Evolutionary conservation across 1,284 basidiomycete genomes (phyloP).

Genomic region (Cryptococcus maquisensis): DNA sequence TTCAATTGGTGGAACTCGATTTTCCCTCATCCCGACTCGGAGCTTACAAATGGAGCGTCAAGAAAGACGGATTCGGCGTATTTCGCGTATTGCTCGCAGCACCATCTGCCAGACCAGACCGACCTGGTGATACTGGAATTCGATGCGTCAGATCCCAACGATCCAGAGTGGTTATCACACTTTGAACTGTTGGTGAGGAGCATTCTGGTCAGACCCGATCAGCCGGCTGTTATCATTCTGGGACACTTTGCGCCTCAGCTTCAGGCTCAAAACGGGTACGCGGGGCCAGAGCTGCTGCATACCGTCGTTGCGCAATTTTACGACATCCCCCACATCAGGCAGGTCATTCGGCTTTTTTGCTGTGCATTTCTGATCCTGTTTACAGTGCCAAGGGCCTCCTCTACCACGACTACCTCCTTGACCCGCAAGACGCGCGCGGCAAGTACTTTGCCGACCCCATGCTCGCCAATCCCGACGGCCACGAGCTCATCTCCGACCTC

Average conservation of each 20-base stretch:
- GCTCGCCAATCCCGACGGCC: constrained; percentile 70
- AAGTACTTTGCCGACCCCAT: constrained; percentile 73
- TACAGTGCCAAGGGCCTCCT: constrained; percentile 70
- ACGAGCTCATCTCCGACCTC: constrained; percentile 77
- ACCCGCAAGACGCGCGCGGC: constrained; percentile 63
- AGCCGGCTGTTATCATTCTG: constrained; percentile 82
- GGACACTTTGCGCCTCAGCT: constrained; percentile 87
- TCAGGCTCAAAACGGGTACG: constrained; percentile 70
- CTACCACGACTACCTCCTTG: constrained; percentile 72
- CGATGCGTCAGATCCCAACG: constrained; percentile 76
- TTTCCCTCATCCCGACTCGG: constrained; percentile 89
- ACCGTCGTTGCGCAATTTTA: constrained; percentile 87
- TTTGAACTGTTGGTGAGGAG: constrained; percentile 88
- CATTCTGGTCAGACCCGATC: constrained; percentile 76
- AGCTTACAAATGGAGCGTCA: constrained; percentile 93
- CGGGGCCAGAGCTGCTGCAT: constrained; percentile 82
- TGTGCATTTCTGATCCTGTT: neutral
- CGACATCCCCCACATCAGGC: constrained; percentile 84
- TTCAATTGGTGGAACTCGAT: constrained; percentile 93
- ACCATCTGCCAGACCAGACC: constrained; percentile 85
- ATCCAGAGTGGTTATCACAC: constrained; percentile 66
- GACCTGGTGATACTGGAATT: constrained; percentile 92
- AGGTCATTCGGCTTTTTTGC: constrained; percentile 8
- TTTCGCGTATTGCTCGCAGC: constrained; percentile 84
- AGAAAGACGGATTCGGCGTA: constrained; percentile 83